phyloP scores from a whole-genome alignment of 768 basidiomycete genomes.

The Suillus plorans region DNA sequence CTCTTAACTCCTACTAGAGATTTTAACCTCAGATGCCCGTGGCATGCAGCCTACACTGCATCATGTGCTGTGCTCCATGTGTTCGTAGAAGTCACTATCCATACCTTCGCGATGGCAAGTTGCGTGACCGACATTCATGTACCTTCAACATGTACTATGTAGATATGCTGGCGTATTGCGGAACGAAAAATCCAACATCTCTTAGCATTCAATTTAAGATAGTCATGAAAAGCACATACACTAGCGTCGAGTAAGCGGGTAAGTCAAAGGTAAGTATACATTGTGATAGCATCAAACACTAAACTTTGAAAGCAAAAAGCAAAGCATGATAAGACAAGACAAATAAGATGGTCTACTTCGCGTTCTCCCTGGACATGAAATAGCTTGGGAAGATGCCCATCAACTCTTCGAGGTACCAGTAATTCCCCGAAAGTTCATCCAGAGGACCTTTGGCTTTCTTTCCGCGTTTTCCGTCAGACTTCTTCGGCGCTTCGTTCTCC shows the following conservation, averaged over 20 bases:
- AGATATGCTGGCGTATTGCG: not conserved
- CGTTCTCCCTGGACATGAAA: conserved; percentile 30
- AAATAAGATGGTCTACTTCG: not conserved
- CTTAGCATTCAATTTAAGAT: not conserved
- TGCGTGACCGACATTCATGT: not conserved
- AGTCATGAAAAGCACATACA: not conserved
- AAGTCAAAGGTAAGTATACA: not conserved
- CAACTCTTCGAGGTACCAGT: conserved; percentile 64
- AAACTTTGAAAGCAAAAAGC: conserved; percentile 2
- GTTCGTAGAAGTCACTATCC: not conserved
- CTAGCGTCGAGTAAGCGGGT: not conserved
- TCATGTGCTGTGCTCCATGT: not conserved
- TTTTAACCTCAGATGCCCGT: not conserved
- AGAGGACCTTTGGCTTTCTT: conserved; percentile 26
- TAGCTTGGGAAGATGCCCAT: conserved; percentile 55
- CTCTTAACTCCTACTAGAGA: not conserved
- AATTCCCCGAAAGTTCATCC: conserved; percentile 29
- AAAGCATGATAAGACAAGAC: not conserved
- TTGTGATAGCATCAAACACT: not conserved
- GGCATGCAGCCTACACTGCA: not conserved
- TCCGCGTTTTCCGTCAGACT: conserved; percentile 6
- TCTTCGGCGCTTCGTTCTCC: conserved; percentile 8
- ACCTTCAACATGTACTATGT: not conserved
- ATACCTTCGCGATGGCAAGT: not conserved
- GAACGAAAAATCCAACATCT: not conserved